Evolutionary conservation across 2,329 filamentous ascomycete genomes (phyloP).

Genomic region (Hansfordia pulvinata): DNA sequence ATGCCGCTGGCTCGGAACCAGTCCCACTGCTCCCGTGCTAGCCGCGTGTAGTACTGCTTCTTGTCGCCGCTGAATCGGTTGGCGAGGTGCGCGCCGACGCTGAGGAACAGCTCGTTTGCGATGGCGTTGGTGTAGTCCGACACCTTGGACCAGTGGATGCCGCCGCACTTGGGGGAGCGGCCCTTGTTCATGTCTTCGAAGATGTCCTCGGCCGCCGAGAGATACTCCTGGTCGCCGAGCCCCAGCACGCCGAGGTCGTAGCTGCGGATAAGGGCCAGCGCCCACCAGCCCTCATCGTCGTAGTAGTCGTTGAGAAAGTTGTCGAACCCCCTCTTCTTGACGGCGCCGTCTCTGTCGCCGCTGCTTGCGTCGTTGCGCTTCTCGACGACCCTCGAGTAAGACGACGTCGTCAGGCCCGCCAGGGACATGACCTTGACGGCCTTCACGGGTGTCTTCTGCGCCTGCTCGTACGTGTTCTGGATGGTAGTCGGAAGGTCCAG

Average conservation of each 20-base stretch:
- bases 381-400: background rate
- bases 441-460: background rate
- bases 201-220: slow-evolving; percentile 31
- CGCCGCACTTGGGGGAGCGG: slow-evolving; percentile 31
- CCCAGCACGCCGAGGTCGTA: slow-evolving; percentile 28
- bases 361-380: background rate
- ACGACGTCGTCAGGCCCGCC: background rate
- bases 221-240: slow-evolving; percentile 25
- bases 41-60: slow-evolving; percentile 21
- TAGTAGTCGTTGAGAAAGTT: slow-evolving; percentile 42
- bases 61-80: slow-evolving; percentile 20
- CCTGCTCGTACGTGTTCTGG: slow-evolving; percentile 1
- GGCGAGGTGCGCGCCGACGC: slow-evolving; percentile 31
- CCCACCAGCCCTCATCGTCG: slow-evolving; percentile 53
- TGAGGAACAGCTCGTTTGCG: slow-evolving; percentile 37
- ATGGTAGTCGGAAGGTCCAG: background rate
- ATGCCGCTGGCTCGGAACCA: slow-evolving; percentile 32
- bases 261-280: slow-evolving; percentile 36
- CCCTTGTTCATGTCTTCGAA: slow-evolving; percentile 37
- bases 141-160: slow-evolving; percentile 39
- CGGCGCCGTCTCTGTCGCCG: slow-evolving; percentile 3
- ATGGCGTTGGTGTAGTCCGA: slow-evolving; percentile 31
- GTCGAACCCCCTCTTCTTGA: slow-evolving; percentile 19
- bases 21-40: slow-evolving; percentile 27
- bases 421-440: slow-evolving; percentile 1